Evolutionary conservation across 345 rosid genomes (phyloP).

Genomic region (Syzygium oleosum): DNA sequence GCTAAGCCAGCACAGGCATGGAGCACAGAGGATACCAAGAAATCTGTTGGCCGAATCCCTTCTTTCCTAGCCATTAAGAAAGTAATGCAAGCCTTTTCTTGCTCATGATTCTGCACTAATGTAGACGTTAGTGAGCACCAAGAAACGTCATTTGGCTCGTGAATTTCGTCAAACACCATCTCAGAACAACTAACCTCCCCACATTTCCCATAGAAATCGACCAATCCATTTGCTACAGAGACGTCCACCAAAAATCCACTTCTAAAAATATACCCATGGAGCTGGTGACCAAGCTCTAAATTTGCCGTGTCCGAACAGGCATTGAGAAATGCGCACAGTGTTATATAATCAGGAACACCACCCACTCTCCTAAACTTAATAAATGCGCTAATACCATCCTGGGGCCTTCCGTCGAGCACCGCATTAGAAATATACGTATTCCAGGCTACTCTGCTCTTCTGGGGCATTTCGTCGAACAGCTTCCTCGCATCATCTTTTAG

Average conservation of each 20-base stretch:
- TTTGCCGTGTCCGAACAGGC: conserved; percentile 49
- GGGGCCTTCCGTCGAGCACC: conserved; percentile 41
- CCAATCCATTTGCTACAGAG: conserved; percentile 61
- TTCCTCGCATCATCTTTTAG: conserved; percentile 42
- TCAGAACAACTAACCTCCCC: conserved; percentile 35
- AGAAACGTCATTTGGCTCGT: conserved; percentile 56
- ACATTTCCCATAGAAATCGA: conserved; percentile 85
- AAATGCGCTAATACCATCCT: conserved; percentile 40
- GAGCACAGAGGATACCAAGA: conserved; percentile 55
- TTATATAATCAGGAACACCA: conserved; percentile 59
- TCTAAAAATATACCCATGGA: conserved; percentile 56
- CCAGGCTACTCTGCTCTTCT: conserved; percentile 52
- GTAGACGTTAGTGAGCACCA: conserved; percentile 74
- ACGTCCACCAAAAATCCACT: conserved; percentile 42
- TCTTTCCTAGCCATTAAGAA: conserved; percentile 41
- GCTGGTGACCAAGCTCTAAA: conserved; percentile 48
- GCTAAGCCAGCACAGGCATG: conserved; percentile 73
- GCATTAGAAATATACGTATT: conserved; percentile 70
- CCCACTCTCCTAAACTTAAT: conserved; percentile 42
- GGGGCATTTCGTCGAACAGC: conserved; percentile 82
- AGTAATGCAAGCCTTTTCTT: conserved; percentile 54
- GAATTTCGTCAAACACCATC: conserved; percentile 44
- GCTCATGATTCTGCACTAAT: conserved; percentile 62
- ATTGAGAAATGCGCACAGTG: conserved; percentile 57
- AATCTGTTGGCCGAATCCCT: conserved; percentile 50